phyloP scores from a whole-genome alignment of 352 stramenopile species.

The Phytophthora gonapodyides region DNA sequence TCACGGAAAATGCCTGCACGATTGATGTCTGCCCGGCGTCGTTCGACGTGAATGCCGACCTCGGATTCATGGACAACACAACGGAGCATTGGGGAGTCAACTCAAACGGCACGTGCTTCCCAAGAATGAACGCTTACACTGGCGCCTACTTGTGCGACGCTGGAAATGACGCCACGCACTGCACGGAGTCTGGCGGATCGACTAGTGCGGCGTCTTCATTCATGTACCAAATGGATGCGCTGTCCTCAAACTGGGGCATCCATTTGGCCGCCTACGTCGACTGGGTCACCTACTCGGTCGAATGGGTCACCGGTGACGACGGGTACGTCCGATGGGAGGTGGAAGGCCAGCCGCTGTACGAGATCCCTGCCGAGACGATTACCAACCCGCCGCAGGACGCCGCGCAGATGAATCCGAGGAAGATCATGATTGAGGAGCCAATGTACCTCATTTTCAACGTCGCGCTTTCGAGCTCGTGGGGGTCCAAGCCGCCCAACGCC shows the following conservation, averaged over 20 bases:
- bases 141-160: constrained; percentile 53
- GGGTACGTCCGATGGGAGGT: constrained; percentile 32
- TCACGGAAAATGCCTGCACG: constrained; percentile 53
- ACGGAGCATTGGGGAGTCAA: constrained; percentile 39
- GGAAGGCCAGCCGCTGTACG: constrained; percentile 19
- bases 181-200: constrained; percentile 31
- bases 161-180: constrained; percentile 35
- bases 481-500: constrained; percentile 60
- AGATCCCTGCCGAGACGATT: constrained; percentile 18
- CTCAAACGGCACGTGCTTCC: constrained; percentile 57
- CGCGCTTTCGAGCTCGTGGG: constrained; percentile 66
- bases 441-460: constrained; percentile 84
- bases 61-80: constrained; percentile 29
- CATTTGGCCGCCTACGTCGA: constrained; percentile 72
- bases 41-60: constrained; percentile 48
- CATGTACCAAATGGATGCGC: constrained; percentile 84
- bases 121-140: constrained; percentile 56
- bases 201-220: constrained; percentile 34
- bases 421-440: constrained; percentile 85
- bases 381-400: constrained; percentile 54
- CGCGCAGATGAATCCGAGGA: constrained; percentile 57
- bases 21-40: constrained; percentile 43
- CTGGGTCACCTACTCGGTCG: constrained; percentile 27
- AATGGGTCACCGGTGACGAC: constrained; percentile 23
- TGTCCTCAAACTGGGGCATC: constrained; percentile 91